These are phyloP conservation scores for Amanita thiersii DNA, from an alignment of 768 basidiomycete species.

Conservation along the genomic window DNA sequence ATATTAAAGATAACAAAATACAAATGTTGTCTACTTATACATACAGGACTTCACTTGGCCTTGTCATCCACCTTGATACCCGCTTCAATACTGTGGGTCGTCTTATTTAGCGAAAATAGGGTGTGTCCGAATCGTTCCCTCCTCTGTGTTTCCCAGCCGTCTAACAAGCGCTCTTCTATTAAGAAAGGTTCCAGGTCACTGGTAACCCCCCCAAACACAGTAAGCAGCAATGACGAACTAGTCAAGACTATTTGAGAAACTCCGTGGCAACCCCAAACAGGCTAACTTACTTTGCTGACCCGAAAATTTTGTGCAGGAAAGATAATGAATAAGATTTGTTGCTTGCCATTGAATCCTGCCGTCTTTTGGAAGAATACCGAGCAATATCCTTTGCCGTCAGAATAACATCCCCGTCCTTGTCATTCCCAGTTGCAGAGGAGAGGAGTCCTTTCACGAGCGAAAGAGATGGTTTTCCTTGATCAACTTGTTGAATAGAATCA, in stretches of 20 bases:
- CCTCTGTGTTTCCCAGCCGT: conserved; percentile 61
- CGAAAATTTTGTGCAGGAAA: conserved; percentile 29
- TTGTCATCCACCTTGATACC: too few relatives aligned
- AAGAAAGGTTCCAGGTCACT: conserved; percentile 47
- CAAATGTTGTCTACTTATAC: too few relatives aligned
- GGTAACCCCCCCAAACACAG: conserved; percentile 58
- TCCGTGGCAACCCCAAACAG: too few relatives aligned
- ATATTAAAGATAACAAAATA: too few relatives aligned
- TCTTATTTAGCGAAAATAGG: too few relatives aligned
- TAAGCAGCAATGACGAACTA: conserved; percentile 54
- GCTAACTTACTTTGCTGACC: conserved; percentile 37
- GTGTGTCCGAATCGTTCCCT: conserved; percentile 51
- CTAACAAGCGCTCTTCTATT: conserved; percentile 59
- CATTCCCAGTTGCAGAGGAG: conserved; percentile 31
- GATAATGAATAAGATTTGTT: conserved; percentile 31
- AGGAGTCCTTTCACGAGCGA: conserved; percentile 31
- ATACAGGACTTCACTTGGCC: too few relatives aligned
- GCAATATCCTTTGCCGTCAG: conserved; percentile 36
- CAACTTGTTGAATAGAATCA: conserved; percentile 31
- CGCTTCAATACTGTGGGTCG: too few relatives aligned
- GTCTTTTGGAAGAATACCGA: conserved; percentile 30
- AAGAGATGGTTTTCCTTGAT: conserved; percentile 29
- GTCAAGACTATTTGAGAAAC: too few relatives aligned
- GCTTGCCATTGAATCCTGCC: conserved; percentile 29
- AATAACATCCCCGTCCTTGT: conserved; percentile 16